Evolutionary conservation across 2,329 filamentous ascomycete species (phyloP).

Genomic region (Alternaria sp.): DNA sequence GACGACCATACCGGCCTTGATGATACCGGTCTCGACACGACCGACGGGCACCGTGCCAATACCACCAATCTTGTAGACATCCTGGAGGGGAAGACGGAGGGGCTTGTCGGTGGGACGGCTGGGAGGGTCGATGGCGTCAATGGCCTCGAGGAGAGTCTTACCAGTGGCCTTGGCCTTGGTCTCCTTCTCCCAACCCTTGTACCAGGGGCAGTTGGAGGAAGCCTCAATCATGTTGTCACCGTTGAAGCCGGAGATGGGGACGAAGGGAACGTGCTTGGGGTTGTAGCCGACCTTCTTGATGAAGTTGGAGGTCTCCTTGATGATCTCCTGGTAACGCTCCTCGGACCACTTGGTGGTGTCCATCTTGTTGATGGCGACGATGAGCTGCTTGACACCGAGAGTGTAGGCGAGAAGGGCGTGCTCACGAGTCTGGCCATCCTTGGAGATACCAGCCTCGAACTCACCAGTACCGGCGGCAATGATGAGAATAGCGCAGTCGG

Average conservation of each 20-base stretch:
- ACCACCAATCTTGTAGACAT: constrained; percentile 99
- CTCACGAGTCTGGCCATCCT: constrained; percentile 99
- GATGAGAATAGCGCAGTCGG: constrained; percentile 99
- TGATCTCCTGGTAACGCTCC: constrained; percentile 96
- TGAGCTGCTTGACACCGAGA: constrained; percentile 99
- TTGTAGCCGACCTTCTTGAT: constrained; percentile 99
- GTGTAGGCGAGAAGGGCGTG: constrained; percentile 99
- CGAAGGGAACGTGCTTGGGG: constrained; percentile 98
- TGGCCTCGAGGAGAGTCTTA: constrained; percentile 99
- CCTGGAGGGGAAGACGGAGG: constrained; percentile 99
- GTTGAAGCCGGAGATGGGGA: constrained; percentile 99
- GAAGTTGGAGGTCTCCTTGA: constrained; percentile 99
- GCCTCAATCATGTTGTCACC: constrained; percentile 98
- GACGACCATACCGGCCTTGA: constrained; percentile 90
- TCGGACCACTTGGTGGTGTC: constrained; percentile 99
- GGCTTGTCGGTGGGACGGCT: constrained; percentile 97
- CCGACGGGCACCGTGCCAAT: constrained; percentile 99
- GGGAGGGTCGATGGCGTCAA: constrained; percentile 93
- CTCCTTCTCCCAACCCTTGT: constrained; percentile 99
- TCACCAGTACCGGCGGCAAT: constrained; percentile 99
- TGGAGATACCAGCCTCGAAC: constrained; percentile 99
- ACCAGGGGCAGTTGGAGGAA: constrained; percentile 97
- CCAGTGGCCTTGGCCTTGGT: constrained; percentile 86
- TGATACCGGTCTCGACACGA: constrained; percentile 98
- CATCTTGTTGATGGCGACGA: constrained; percentile 99